Base-by-base conservation (phyloP, 371 early-diverging fungal species). In the Syncephalastrum monosporum region DNA sequence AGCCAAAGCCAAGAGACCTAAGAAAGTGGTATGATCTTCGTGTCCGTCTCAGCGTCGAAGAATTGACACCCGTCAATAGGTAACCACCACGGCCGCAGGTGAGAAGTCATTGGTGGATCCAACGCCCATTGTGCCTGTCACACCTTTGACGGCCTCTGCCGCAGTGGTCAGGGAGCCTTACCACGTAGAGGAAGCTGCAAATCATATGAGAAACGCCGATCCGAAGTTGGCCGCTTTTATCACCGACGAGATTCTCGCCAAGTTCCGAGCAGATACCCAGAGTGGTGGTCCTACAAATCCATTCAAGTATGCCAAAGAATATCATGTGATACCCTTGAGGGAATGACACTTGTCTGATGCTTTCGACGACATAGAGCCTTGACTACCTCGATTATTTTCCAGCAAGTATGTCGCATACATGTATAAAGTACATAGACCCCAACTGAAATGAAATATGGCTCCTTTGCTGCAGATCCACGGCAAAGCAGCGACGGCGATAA, bases 351-450 rank as follows among this genome's bases (percentile, higher is more conserved):
- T 23, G 4, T 1, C 16, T 25, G 15, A 10, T 33, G 0, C 24
- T 33, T n/a, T 51, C 33, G 6, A 19, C 16, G 6, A 29, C 14
- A 25, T 10, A 51, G 25, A 33, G 61, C 69, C 17, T 51, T 79
- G 1, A 52, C 72, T 15, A 56, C 59, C 8, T 53, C 78, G 7
- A 82, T 84, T 41, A 67, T 84, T 8, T 81, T 74, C 55, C 85
- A 84, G 53, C 83, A 82, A 60, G 38, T 33, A 33, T 5, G 38
- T 33, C 38, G 12, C 38, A 33, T 33, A 33, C 12, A 33, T 12
- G 10, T 33, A 33, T 33, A 12, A 33, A 33, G 38, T 33, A 33
- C 12, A 10, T 10, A 33, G 27, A 27, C 27, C 29, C 0, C 38
- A 33, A 8, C 38, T 33, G 10, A 33, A 12, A 12, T 33, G 21